These are phyloP conservation scores for Boletus smithii DNA, from an alignment of 1,284 basidiomycete species.

Conservation along the genomic window DNA sequence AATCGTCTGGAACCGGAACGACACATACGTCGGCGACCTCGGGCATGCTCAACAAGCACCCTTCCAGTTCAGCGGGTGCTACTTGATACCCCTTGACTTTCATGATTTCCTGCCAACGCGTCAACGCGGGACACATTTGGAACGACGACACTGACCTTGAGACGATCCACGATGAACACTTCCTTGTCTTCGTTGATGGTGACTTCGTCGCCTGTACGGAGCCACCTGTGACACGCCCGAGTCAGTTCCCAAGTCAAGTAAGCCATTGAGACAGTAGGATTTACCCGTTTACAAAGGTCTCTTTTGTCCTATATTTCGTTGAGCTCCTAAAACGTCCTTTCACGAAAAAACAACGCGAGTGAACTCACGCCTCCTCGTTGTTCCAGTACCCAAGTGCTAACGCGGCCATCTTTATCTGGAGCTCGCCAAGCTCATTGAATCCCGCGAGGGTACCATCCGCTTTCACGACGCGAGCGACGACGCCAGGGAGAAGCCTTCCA, in stretches of 20 bases:
- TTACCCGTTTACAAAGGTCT: constrained; percentile 53
- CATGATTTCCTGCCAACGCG: constrained; percentile 48
- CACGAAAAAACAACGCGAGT: not conserved
- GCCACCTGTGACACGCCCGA: constrained; percentile 48
- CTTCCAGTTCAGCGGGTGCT: constrained; percentile 69
- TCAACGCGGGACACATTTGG: constrained; percentile 1
- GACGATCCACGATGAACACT: constrained; percentile 62
- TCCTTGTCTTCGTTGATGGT: constrained; percentile 54
- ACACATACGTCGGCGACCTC: constrained; percentile 74
- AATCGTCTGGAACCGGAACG: constrained; percentile 74
- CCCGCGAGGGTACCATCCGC: constrained; percentile 54
- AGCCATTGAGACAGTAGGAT: not conserved
- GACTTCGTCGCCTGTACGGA: constrained; percentile 69
- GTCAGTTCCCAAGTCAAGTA: constrained; percentile 19
- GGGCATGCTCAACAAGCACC: constrained; percentile 63
- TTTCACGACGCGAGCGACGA: constrained; percentile 53
- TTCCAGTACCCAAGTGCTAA: constrained; percentile 57
- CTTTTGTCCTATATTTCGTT: constrained; percentile 41
- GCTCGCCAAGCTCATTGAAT: constrained; percentile 60
- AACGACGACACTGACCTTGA: constrained; percentile 47
- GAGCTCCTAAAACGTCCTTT: not conserved
- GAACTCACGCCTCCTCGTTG: constrained; percentile 59
- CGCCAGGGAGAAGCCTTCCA: constrained; percentile 54
- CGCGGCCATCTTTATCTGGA: constrained; percentile 55
- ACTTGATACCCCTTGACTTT: constrained; percentile 69